These are phyloP conservation scores for Hypericum perforatum DNA, from an alignment of 345 rosid species.

Conservation along the genomic window DNA sequence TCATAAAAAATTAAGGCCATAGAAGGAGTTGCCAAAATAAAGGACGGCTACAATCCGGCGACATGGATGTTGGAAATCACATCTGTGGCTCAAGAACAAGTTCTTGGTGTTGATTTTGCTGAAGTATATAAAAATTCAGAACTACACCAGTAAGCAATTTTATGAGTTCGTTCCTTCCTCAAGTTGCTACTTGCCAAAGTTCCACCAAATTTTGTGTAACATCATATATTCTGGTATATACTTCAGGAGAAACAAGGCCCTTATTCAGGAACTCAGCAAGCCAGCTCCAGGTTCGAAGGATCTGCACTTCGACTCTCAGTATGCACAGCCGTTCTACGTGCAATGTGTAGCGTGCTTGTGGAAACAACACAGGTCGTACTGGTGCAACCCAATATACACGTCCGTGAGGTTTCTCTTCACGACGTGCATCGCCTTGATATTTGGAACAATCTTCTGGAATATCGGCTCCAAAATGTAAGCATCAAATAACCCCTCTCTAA, in stretches of 20 bases:
- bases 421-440: not conserved
- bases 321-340: not conserved
- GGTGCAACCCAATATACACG: not conserved
- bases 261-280: not conserved
- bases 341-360: not conserved
- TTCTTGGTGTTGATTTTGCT: not conserved
- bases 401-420: not conserved
- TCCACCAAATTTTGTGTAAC: too few relatives aligned
- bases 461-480: not conserved
- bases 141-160: not conserved
- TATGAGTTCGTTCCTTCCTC: too few relatives aligned
- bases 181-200: too few relatives aligned
- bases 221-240: too few relatives aligned
- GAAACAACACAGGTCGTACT: slow-evolving; percentile 1
- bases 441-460: not conserved
- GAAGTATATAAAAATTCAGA: not conserved
- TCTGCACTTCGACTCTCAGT: not conserved
- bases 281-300: not conserved
- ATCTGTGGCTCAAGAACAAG: not conserved
- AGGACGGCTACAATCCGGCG: not conserved
- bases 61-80: slow-evolving; percentile 4
- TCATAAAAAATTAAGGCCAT: not conserved
- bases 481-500: not conserved
- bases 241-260: not conserved
- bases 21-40: not conserved